These are phyloP conservation scores for Colletotrichum echinochloae DNA, from an alignment of 2,329 filamentous ascomycete species.

Conservation along the genomic window DNA sequence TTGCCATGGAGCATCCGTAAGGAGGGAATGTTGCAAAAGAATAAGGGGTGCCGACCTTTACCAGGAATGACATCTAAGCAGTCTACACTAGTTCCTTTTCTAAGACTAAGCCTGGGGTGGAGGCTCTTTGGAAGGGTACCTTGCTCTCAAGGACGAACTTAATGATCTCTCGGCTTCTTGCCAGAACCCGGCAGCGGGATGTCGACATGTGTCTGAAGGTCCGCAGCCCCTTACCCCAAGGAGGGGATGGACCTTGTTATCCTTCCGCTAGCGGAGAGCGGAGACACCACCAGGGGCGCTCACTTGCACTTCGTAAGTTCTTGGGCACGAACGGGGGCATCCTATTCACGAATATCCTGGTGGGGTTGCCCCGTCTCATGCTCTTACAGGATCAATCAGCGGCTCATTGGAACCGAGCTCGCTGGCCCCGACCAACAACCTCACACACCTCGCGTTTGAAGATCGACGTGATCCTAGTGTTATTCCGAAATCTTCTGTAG, in stretches of 20 bases:
- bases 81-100: constrained; percentile 24
- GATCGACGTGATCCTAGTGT: constrained; percentile 37
- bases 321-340: constrained; percentile 10
- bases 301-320: constrained; percentile 19
- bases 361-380: constrained; percentile 32
- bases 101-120: constrained; percentile 25
- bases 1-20: background rate
- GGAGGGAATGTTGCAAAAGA: background rate
- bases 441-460: constrained; percentile 39
- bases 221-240: constrained; percentile 7
- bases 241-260: background rate
- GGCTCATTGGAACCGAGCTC: constrained; percentile 30
- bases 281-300: constrained; percentile 21
- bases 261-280: constrained; percentile 16
- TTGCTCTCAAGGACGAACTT: background rate
- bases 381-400: constrained; percentile 27
- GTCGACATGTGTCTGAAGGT: constrained; percentile 18
- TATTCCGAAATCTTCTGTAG: constrained; percentile 29
- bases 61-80: constrained; percentile 21
- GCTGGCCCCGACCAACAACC: constrained; percentile 15
- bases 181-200: constrained; percentile 11
- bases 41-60: background rate
- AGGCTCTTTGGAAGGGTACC: background rate
- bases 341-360: constrained; percentile 10
- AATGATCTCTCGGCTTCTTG: constrained; percentile 16